These are phyloP conservation scores for Rosellinia necatrix DNA, from an alignment of 2,329 filamentous ascomycete species.

Conservation along the genomic window DNA sequence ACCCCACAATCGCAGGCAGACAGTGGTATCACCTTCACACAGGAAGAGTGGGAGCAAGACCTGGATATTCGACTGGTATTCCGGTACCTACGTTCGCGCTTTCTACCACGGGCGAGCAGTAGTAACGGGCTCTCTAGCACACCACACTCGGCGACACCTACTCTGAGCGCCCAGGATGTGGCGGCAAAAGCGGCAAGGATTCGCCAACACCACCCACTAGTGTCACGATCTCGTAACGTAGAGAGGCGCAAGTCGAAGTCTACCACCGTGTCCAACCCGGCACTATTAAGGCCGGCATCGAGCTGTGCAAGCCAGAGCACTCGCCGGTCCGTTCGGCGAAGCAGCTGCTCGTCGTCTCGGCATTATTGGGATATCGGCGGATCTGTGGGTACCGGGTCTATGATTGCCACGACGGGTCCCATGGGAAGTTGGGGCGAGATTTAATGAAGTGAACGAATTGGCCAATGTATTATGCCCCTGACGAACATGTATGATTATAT, in stretches of 20 bases:
- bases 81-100: constrained; percentile 79
- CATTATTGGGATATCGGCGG: constrained; percentile 94
- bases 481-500: constrained; percentile 27
- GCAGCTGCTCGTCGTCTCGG: constrained; percentile 69
- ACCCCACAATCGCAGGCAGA: constrained; percentile 30
- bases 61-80: constrained; percentile 92
- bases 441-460: constrained; percentile 40
- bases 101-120: constrained; percentile 58
- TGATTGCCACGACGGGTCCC: constrained; percentile 67
- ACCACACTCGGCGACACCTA: constrained; percentile 53
- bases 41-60: constrained; percentile 93
- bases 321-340: constrained; percentile 69
- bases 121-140: constrained; percentile 50
- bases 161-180: constrained; percentile 63
- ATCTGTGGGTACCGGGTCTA: constrained; percentile 75
- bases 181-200: constrained; percentile 82
- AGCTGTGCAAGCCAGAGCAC: constrained; percentile 91
- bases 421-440: constrained; percentile 83
- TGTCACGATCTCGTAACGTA: constrained; percentile 61
- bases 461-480: constrained; percentile 6
- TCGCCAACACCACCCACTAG: constrained; percentile 85
- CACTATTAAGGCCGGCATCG: constrained; percentile 54
- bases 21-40: constrained; percentile 50
- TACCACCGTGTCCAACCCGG: constrained; percentile 54
- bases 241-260: constrained; percentile 64